Evolutionary conservation across 345 rosid species (phyloP), one percentile per base, ranked within the genome.

Genomic region (Syzygium aqueum): DNA sequence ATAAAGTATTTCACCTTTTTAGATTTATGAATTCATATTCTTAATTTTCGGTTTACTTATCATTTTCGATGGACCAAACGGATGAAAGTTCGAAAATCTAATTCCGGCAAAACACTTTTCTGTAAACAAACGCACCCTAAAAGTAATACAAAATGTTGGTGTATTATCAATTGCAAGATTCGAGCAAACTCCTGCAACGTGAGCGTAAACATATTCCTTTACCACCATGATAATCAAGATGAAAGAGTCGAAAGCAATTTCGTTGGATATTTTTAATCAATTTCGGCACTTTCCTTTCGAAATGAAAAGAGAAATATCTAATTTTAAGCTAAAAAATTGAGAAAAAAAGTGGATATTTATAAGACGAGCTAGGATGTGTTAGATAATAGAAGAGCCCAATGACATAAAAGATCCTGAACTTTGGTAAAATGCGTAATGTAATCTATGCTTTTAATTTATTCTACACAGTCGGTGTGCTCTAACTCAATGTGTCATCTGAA

Each of bases 391-490:
- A 54, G 22, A 43, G 46, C 1, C 5, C 1, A 43, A 43, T 43
- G 7, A 6, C 46, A 43, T 43, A 43, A 43, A 43, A 1, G 46
- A 6, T 43, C 7, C 3, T 43, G 46, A 43, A 43, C 46, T 43
- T 43, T 43, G 7, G 46, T 1, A 0, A 43, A 43, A 43, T 6
- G 46, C 6, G 7, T 43, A 43, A 43, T 43, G 46, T 43, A 43
- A 43, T 43, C 1, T 6, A 43, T 43, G 46, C 46, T 43, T 50
- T 50, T 11, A 50, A 50, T 50, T 50, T 50, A 8, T 50, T 50
- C 11, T 9, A 1, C 11, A 50, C 3, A 11, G 3, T 50, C 11
- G 0, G 1, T 50, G 12, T 9, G 2, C 11, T 50, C 12, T 50
- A 50, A 11, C 51, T 50, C 51, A 11, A 0, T 8, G 11, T 50